These are phyloP conservation scores for Senecio squalidus DNA, from an alignment of 140 eudicot species.

Conservation along the genomic window DNA sequence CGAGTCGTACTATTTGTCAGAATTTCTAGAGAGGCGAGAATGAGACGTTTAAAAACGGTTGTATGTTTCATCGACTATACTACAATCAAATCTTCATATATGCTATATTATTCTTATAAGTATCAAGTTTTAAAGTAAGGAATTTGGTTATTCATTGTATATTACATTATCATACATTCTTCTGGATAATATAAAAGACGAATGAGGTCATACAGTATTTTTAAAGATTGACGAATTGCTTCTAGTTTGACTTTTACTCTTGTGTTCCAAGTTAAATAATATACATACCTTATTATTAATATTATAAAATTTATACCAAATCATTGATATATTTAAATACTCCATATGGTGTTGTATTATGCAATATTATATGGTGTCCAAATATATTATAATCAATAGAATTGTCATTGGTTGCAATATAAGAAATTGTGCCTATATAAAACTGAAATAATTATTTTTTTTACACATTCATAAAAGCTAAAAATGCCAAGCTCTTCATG, in stretches of 20 bases:
- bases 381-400: conserved; percentile 1
- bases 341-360: conserved; percentile 25
- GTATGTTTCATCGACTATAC: too few species aligned
- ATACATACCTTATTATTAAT: neutral
- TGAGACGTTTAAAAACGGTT: too few species aligned
- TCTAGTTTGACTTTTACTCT: conserved; percentile 14
- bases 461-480: neutral
- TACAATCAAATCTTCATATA: too few species aligned
- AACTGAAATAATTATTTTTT: neutral
- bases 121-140: too few species aligned
- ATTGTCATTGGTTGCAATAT: neutral
- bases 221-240: neutral
- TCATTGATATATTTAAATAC: conserved; percentile 8
- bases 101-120: too few species aligned
- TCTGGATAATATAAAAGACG: too few species aligned
- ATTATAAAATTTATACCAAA: neutral
- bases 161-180: too few species aligned
- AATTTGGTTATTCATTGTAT: too few species aligned
- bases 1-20: too few species aligned
- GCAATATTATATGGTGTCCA: conserved; percentile 14
- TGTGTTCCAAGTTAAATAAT: neutral
- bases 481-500: neutral
- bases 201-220: neutral
- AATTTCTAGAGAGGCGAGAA: too few species aligned
- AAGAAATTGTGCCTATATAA: conserved; percentile 11